phyloP scores from a whole-genome alignment of 2,329 filamentous ascomycete species.

The Trichoderma atrobrunneum region DNA sequence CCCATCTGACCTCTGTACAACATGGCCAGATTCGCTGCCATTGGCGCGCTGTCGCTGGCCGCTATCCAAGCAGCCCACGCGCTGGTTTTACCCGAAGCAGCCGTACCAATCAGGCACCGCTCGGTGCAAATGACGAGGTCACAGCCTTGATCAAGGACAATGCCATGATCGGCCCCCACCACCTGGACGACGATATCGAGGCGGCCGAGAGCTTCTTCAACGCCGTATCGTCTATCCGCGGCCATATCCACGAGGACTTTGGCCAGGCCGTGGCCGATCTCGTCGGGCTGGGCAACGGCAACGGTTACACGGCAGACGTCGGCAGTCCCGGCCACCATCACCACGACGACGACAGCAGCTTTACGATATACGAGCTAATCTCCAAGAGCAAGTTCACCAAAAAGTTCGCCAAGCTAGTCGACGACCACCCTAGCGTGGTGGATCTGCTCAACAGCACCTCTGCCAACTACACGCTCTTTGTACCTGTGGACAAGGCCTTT shows the following conservation, averaged over 20 bases:
- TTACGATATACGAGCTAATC: slow-evolving; percentile 73
- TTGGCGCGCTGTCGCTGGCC: slow-evolving; percentile 17
- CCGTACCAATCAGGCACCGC: slow-evolving; percentile 15
- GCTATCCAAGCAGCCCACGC: slow-evolving; percentile 10
- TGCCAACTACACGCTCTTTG: slow-evolving; percentile 76
- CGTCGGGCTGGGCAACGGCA: background rate
- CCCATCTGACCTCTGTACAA: background rate
- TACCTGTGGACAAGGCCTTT: slow-evolving; percentile 75
- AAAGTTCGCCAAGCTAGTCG: slow-evolving; percentile 72
- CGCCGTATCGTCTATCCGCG: slow-evolving; percentile 4
- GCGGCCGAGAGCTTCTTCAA: slow-evolving; percentile 13
- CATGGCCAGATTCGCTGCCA: slow-evolving; percentile 11
- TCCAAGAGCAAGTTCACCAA: slow-evolving; percentile 71
- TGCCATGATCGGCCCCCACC: slow-evolving; percentile 1
- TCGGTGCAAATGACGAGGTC: slow-evolving; percentile 1
- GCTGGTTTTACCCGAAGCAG: slow-evolving; percentile 14
- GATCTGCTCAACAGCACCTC: slow-evolving; percentile 70
- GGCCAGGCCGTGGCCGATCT: background rate
- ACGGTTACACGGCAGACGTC: slow-evolving; percentile 2
- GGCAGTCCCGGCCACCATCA: background rate
- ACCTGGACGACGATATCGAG: background rate
- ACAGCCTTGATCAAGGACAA: slow-evolving; percentile 2
- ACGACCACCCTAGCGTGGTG: slow-evolving; percentile 69
- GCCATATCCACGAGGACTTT: slow-evolving; percentile 17
- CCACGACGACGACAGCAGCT: slow-evolving; percentile 34